Conservation (phyloP, 768 basidiomycete species). For the Peribolospora kevripleyi region DNA sequence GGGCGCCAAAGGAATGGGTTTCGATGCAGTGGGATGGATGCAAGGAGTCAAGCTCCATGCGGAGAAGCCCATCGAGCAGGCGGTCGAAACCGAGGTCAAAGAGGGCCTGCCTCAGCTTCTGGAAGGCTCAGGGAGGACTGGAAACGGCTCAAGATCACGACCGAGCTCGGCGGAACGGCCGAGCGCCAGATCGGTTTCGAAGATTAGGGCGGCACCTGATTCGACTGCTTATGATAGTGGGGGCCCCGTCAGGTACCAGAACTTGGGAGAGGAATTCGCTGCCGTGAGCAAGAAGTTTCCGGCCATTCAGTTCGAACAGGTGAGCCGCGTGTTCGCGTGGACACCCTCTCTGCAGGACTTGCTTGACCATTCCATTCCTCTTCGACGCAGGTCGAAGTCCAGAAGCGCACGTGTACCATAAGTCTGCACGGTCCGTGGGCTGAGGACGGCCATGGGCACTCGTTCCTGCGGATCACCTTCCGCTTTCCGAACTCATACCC, state of each 20-base stretch:
- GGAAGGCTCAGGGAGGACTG: neutral
- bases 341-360: too few species aligned
- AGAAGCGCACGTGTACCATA: conserved; percentile 48
- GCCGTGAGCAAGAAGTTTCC: conserved; percentile 42
- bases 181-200: conserved; percentile 11
- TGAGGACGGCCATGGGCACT: conserved; percentile 29
- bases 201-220: conserved; percentile 8
- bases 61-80: conserved; percentile 6
- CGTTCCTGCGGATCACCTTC: conserved; percentile 42
- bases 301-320: conserved; percentile 70
- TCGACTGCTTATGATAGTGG: conserved; percentile 10
- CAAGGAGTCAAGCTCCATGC: conserved; percentile 11
- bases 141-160: neutral
- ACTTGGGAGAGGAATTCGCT: conserved; percentile 12
- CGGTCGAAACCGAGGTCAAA: neutral
- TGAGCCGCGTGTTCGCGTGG: conserved; percentile 13
- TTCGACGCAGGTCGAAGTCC: conserved; percentile 20
- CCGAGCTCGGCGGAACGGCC: neutral
- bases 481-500: conserved; percentile 70
- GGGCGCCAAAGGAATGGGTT: conserved; percentile 4
- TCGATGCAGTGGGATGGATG: conserved; percentile 13
- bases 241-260: conserved; percentile 8
- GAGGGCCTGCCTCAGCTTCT: neutral
- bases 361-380: too few species aligned
- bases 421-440: conserved; percentile 57